Base-by-base conservation (phyloP, 176 grass and related monocot species). In the Dactylis glomerata region DNA sequence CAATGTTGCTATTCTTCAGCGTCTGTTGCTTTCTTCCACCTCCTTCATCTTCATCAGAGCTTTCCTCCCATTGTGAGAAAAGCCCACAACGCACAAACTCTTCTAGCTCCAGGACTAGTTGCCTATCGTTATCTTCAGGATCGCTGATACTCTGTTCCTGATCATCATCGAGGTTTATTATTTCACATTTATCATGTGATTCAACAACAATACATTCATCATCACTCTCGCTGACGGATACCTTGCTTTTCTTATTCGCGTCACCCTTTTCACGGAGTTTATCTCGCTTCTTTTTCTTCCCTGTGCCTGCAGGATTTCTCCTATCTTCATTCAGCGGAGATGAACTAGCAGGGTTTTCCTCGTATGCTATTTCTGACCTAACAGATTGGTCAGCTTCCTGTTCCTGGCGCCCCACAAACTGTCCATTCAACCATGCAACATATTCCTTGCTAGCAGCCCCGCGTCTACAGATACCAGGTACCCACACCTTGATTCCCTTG, bases 21-120 rank as follows among this genome's bases (percentile, higher is more conserved):
- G 10, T 70, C 14, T 41, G 32, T 81, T 5, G 51, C 26, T 84
- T 81, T 38, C 70, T 81, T 72, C 55, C 63, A 78, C 68, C 75
- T 32, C 6, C 62, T 75, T 93, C 88, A 42, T 79, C 46, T 36
- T 88, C 88, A 34, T 90, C 83, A 9, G 75, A 84, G 67, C 86
- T 86, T 83, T 85, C 86, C 47, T 86, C 92, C 70, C 88, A 78
- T 71, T 91, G 86, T 3, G 36, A 59, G 19, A 94, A 70, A 81
- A 91, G 86, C 28, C 92, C 92, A 68, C 76, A 84, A 70, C 61
- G 55, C 13, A 86, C 64, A 54, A 89, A 94, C 80, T 91, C 76
- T 55, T 94, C 86, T 52, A 94, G 80, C 81, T 94, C 92, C 72
- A 81, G 45, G 66, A 94, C 80, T 45, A 91, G 88, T 7, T 82